phyloP scores from a whole-genome alignment of 148 eudicot genomes.

The Chenopodium album region DNA sequence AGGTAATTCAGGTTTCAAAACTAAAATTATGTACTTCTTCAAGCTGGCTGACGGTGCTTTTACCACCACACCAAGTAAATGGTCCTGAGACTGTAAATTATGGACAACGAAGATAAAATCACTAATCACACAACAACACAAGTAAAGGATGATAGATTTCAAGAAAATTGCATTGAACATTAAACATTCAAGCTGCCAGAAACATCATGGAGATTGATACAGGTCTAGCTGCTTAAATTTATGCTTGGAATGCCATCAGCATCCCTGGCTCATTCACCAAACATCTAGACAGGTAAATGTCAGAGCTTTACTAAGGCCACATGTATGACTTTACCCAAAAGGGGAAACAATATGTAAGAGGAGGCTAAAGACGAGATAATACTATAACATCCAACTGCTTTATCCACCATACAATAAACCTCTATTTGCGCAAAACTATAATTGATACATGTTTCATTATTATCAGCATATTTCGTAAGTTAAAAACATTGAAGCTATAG shows the following conservation, averaged over 20 bases:
- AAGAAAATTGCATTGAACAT: not conserved
- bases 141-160: slow-evolving; percentile 2
- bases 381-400: not conserved
- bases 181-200: not conserved
- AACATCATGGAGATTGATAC: slow-evolving; percentile 7
- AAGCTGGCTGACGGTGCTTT: slow-evolving; percentile 58
- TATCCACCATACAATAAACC: not conserved
- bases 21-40: slow-evolving; percentile 63
- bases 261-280: not conserved
- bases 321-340: not conserved
- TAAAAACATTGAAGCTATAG: not conserved
- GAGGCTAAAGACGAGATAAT: not conserved
- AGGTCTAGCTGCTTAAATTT: not conserved
- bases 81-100: slow-evolving; percentile 70
- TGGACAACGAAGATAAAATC: slow-evolving; percentile 12
- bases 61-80: slow-evolving; percentile 79
- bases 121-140: slow-evolving; percentile 2
- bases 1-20: slow-evolving; percentile 75
- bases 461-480: not conserved
- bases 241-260: not conserved
- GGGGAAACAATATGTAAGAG: not conserved
- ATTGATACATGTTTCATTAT: not conserved
- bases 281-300: not conserved
- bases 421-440: not conserved
- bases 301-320: slow-evolving; percentile 11